Base-by-base conservation (phyloP, 1,139 yeast species). In the Lodderomyces elongisporus region DNA sequence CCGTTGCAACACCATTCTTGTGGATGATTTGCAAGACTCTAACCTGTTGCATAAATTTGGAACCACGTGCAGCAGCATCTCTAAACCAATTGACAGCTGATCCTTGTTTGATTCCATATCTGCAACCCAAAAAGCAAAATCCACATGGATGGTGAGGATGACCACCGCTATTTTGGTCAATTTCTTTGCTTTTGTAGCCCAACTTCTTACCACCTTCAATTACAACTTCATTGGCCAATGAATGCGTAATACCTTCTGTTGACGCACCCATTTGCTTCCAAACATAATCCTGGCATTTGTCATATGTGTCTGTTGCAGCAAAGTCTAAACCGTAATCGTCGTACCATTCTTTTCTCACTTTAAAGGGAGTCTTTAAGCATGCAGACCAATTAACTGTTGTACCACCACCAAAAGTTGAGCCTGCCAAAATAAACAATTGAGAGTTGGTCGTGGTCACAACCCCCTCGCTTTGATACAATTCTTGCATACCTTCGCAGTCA, bases 381-480 rank as follows among this genome's bases (percentile, higher is more conserved):
- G 81, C 80, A n/a, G 75, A 67, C 82, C 82, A 76, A 51, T 76
- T 76, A 31, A 76, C 70, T 4, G 81, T 74, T 5, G 77, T 59
- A 3, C 81, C 82, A 8, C 82, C 82, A 6, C 82, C 82, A 41
- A 76, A 69, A 1, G 76, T 72, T 1, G 77, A 46, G 2, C 81
- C 82, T 0, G 81, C 79, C 33, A 74, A 51, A 3, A 74, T 43
- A 17, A 61, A 48, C 25, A 68, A 35, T 32, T 62, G 67, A 39
- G 66, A 73, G 32, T 58, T 58, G 3, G 49, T 38, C 7, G 64
- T 45, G 12, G 68, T 35, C 3, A 66, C 17, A 2, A 52, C 41
- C 4, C 77, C 79, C 1, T 51, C 47, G 14, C 47, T 44, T 48
- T 76, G 80, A 44, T 62, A 75, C 38, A 72, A 52, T 9, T 49